These are phyloP conservation scores for Lachancea waltii DNA, from an alignment of 805 yeast species.

Conservation along the genomic window DNA sequence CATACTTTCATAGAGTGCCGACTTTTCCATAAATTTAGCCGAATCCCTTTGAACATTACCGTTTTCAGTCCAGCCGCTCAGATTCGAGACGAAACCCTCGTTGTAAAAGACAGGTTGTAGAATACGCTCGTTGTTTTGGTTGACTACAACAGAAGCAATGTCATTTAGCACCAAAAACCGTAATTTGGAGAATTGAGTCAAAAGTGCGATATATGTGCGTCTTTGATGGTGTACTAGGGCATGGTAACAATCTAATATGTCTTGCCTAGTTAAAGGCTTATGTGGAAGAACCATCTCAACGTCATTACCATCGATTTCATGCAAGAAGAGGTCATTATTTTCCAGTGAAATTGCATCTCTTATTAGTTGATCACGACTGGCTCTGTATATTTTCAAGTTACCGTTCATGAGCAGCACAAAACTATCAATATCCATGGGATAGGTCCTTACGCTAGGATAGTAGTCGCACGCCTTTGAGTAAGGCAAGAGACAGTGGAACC, in stretches of 20 bases:
- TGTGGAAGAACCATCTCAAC: constrained; percentile 5
- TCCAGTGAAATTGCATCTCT: constrained; percentile 1
- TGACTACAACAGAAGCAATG: constrained; percentile 31
- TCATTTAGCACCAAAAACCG: constrained; percentile 37
- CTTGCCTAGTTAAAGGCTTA: constrained; percentile 19
- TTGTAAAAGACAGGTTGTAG: constrained; percentile 35
- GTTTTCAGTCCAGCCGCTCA: constrained; percentile 27
- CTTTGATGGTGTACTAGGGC: constrained; percentile 35
- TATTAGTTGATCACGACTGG: constrained; percentile 20
- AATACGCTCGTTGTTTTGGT: constrained; percentile 24
- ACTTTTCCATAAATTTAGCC: constrained; percentile 3
- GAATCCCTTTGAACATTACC: not conserved
- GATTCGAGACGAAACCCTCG: constrained; percentile 29
- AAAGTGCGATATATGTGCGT: constrained; percentile 32
- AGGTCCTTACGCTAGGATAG: constrained; percentile 39
- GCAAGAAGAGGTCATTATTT: not conserved
- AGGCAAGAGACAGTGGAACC: constrained; percentile 33
- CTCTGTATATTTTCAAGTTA: constrained; percentile 21
- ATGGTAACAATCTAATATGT: constrained; percentile 33
- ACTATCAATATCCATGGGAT: constrained; percentile 33
- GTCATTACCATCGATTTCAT: constrained; percentile 9
- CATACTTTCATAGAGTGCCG: constrained; percentile 1
- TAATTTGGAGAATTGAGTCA: constrained; percentile 30
- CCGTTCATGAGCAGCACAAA: constrained; percentile 27
- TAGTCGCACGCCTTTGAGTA: constrained; percentile 40